Base-by-base conservation (phyloP, 1,284 basidiomycete genomes). In the Rhodotorula sp. region DNA sequence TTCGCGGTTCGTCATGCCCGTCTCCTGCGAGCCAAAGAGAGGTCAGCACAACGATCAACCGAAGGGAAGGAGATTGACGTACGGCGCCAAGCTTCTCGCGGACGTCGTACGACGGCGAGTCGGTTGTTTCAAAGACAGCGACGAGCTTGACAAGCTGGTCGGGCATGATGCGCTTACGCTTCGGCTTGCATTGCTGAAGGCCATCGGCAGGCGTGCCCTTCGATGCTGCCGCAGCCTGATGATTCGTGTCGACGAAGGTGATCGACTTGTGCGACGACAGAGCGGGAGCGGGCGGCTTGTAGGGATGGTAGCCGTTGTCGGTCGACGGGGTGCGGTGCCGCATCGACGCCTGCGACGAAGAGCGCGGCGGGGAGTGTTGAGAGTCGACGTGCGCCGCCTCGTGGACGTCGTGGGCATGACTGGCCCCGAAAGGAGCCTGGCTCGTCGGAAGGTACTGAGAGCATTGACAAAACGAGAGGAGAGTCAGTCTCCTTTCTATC, bases 1-100 rank as follows among this genome's bases (percentile, higher is more conserved):
- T 58, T 80, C 79, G 0, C 79, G 74, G 55, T 79, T 79, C n/a
- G 78, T 73, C 79, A 79, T 80, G 22, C 66, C 72, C 13, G 66
- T 59, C 21, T 61, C 50, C 58, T 76, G 51, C 10, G 46, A 21
- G 17, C 27, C 7, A 15, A 29, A 25, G 34, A 6, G 17, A 27
- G n/a, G 13, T 32, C 51, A 39, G 36, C 5, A 25, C 17, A 8
- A 0, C 3, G 15, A 8, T 2, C 25, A 34, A 25, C 19, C 1
- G n/a, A 8, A n/a, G 7, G 10, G n/a, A 10, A n/a, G 13, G n/a
- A 19, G 7, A 27, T 17, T 19, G 3, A 50, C 70, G 44, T 21
- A 72, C 70, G 1, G 51, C 58, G 21, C 74, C 77, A 1, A 78
- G 65, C 19, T 48, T 54, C 27, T 80, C 79, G 10, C 79, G 64